Evolutionary conservation across 805 yeast species (phyloP).

Genomic region (Teunomyces tritomae): DNA sequence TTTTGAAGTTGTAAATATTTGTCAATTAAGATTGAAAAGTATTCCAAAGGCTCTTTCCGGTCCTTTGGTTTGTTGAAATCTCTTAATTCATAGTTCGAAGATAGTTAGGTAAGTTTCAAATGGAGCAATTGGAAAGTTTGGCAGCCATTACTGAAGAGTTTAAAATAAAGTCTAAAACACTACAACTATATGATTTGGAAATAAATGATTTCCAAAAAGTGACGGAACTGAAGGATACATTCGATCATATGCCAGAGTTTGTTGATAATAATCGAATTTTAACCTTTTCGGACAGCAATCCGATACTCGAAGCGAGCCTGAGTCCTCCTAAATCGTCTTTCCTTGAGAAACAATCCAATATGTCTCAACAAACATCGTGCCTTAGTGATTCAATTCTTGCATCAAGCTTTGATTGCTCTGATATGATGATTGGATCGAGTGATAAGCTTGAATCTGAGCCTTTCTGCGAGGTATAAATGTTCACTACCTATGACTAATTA

Average conservation of each 20-base stretch:
- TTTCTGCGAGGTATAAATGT: neutral
- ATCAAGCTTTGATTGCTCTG: neutral
- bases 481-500: neutral
- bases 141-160: conserved; percentile 17
- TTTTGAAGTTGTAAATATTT: neutral
- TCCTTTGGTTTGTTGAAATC: too few relatives aligned
- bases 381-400: conserved; percentile 3
- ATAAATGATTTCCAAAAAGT: neutral
- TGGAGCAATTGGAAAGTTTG: conserved; percentile 22
- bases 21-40: neutral
- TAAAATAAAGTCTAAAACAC: conserved; percentile 12
- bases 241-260: neutral
- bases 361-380: neutral
- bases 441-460: conserved; percentile 1
- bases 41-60: too few relatives aligned
- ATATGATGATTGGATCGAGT: neutral
- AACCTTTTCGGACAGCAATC: neutral
- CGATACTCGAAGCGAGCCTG: neutral
- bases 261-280: neutral
- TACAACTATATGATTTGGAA: conserved; percentile 13
- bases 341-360: neutral
- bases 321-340: neutral
- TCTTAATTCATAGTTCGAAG: neutral
- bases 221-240: neutral
- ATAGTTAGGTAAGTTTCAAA: neutral